phyloP scores from a whole-genome alignment of 2,329 filamentous ascomycete species.

The Periconia sp. region DNA sequence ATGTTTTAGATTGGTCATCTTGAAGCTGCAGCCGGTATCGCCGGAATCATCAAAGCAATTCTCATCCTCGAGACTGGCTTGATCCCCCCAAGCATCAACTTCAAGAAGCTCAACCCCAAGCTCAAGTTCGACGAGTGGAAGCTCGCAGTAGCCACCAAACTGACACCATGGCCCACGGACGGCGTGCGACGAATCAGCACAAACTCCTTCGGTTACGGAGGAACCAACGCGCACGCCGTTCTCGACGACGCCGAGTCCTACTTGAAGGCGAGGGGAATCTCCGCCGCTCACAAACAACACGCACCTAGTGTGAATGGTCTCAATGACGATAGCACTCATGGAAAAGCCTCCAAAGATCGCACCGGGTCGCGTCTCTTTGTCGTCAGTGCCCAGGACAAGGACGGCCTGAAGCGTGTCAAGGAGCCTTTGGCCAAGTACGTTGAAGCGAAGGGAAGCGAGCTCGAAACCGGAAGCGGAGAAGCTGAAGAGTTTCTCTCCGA shows the following conservation, averaged over 20 bases:
- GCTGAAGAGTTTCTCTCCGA: constrained; percentile 9
- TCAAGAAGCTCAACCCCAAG: constrained; percentile 13
- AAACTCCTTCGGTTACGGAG: constrained; percentile 18
- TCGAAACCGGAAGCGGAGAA: constrained; percentile 19
- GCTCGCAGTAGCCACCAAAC: constrained; percentile 1
- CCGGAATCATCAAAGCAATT: constrained; percentile 39
- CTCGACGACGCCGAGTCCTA: constrained; percentile 11
- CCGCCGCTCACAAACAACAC: neutral
- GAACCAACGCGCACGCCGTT: constrained; percentile 14
- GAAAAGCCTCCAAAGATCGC: neutral
- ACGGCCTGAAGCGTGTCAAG: neutral
- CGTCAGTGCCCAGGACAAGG: neutral
- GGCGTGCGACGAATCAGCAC: constrained; percentile 2
- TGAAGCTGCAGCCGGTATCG: constrained; percentile 40
- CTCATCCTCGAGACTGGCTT: constrained; percentile 40
- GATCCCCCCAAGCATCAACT: constrained; percentile 29
- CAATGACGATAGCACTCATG: neutral
- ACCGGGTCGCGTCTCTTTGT: neutral
- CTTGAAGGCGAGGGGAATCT: neutral
- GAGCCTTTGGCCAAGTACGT: neutral
- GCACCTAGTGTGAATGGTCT: neutral
- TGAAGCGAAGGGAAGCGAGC: neutral
- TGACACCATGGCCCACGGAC: constrained; percentile 10
- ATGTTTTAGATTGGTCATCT: constrained; percentile 43
- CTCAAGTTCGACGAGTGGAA: constrained; percentile 4